Evolutionary conservation across 148 eudicot species (phyloP).

Genomic region (Camellia lanceoleosa): DNA sequence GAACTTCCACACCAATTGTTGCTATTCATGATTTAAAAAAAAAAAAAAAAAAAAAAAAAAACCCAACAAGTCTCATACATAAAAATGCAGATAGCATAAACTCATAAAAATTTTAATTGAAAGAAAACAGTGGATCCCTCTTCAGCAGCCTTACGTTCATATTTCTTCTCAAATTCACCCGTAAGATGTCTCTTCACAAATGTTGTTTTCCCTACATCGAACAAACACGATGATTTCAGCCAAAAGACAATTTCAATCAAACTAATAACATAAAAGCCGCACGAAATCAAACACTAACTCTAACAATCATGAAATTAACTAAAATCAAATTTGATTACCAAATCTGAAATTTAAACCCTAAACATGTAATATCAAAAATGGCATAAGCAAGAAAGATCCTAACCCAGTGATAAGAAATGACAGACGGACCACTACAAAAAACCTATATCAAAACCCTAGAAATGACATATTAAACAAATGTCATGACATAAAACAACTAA

Average conservation of each 20-base stretch:
- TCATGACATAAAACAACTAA: too few species aligned
- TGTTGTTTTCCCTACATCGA: slow-evolving; percentile 24
- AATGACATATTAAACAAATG: too few species aligned
- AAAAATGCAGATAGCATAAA: neutral
- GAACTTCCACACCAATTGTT: slow-evolving; percentile 33
- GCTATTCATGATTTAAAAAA: slow-evolving; percentile 1
- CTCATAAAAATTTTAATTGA: neutral
- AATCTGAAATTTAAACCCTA: too few species aligned
- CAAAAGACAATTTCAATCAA: neutral
- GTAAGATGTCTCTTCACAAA: slow-evolving; percentile 37
- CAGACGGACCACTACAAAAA: too few species aligned
- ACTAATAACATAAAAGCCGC: neutral
- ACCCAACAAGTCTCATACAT: neutral
- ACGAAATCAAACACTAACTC: neutral
- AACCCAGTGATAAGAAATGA: too few species aligned
- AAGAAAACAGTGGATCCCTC: neutral
- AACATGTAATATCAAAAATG: too few species aligned
- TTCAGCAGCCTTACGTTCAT: slow-evolving; percentile 20
- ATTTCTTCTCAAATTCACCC: slow-evolving; percentile 36
- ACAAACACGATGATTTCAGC: neutral
- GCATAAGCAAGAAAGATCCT: too few species aligned
- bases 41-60: neutral
- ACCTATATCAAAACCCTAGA: too few species aligned
- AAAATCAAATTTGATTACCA: too few species aligned
- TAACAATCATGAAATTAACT: neutral